phyloP scores from a whole-genome alignment of 2,329 filamentous ascomycete genomes.

The Rutstroemia sydowiana region DNA sequence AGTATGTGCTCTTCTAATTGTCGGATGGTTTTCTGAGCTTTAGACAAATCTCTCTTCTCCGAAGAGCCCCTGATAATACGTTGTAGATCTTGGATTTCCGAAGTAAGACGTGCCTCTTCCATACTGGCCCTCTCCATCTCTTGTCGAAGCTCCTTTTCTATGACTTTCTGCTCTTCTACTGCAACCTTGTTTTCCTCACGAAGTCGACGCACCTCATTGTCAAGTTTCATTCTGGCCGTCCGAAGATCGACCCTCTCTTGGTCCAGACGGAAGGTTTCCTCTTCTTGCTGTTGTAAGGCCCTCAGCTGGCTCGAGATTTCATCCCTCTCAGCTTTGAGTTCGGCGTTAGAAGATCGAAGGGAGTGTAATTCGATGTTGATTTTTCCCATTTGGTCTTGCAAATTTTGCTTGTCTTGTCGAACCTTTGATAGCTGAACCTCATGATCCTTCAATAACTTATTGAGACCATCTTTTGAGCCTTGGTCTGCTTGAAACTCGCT shows the following conservation, averaged over 20 bases:
- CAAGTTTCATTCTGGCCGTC: constrained; percentile 59
- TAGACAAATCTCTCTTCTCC: constrained; percentile 37
- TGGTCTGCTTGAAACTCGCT: constrained; percentile 25
- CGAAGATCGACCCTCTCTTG: constrained; percentile 63
- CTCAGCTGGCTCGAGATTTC: constrained; percentile 56
- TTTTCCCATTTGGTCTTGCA: constrained; percentile 56
- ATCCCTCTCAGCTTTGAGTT: constrained; percentile 58
- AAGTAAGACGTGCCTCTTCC: constrained; percentile 57
- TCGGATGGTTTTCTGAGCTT: constrained; percentile 53
- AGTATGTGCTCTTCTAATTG: constrained; percentile 52
- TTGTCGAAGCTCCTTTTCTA: constrained; percentile 57
- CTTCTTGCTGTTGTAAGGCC: constrained; percentile 46
- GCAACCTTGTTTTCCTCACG: constrained; percentile 56
- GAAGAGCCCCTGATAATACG: constrained; percentile 29
- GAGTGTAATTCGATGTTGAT: constrained; percentile 54
- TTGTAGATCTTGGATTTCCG: constrained; percentile 48
- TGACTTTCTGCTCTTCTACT: constrained; percentile 45
- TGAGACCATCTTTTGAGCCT: constrained; percentile 44
- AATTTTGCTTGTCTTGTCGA: constrained; percentile 51
- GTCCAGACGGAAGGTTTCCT: constrained; percentile 54
- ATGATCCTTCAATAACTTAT: constrained; percentile 50
- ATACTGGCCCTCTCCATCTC: constrained; percentile 58
- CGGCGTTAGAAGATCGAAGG: constrained; percentile 47
- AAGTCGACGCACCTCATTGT: constrained; percentile 57
- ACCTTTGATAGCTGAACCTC: constrained; percentile 50